These are phyloP conservation scores for Houttuynia cordata DNA, from an alignment of 164 flowering plant genomes.

Conservation along the genomic window DNA sequence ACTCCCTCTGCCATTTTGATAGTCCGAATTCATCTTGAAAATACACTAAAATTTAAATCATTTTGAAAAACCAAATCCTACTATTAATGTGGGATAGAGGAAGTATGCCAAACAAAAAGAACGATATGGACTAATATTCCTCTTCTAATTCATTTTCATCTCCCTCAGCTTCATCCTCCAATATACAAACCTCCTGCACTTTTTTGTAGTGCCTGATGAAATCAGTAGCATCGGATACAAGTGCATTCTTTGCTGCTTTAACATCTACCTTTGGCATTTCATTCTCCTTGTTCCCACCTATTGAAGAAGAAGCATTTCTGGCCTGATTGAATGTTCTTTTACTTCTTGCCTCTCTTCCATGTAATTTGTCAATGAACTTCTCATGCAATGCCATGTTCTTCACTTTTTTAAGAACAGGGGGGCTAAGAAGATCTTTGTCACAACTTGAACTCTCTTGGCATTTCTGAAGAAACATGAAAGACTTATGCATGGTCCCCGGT, in stretches of 20 bases:
- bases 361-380: conserved; percentile 72
- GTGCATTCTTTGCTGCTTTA: conserved; percentile 9
- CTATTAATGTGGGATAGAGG: too few species aligned
- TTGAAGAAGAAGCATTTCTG: conserved; percentile 8
- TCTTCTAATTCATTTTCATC: conserved; percentile 25
- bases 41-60: too few species aligned
- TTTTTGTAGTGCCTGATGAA: conserved; percentile 6
- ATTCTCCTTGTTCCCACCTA: conserved; percentile 11
- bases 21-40: too few species aligned
- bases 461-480: conserved; percentile 16
- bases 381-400: conserved; percentile 73
- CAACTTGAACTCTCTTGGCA: conserved; percentile 9
- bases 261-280: conserved; percentile 8
- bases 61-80: too few species aligned
- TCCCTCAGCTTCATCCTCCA: conserved; percentile 21
- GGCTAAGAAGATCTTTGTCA: conserved; percentile 34
- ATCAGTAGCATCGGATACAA: conserved; percentile 7
- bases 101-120: too few species aligned
- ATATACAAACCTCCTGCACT: conserved; percentile 15
- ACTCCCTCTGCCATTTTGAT: too few species aligned
- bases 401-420: conserved; percentile 69
- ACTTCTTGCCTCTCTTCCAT: conserved; percentile 62
- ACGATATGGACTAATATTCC: too few species aligned
- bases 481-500: conserved; percentile 22
- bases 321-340: conserved; percentile 14